Evolutionary conservation across 1,139 yeast species (phyloP), one percentile per base, ranked within the genome.

Genomic region (Candida sp.): DNA sequence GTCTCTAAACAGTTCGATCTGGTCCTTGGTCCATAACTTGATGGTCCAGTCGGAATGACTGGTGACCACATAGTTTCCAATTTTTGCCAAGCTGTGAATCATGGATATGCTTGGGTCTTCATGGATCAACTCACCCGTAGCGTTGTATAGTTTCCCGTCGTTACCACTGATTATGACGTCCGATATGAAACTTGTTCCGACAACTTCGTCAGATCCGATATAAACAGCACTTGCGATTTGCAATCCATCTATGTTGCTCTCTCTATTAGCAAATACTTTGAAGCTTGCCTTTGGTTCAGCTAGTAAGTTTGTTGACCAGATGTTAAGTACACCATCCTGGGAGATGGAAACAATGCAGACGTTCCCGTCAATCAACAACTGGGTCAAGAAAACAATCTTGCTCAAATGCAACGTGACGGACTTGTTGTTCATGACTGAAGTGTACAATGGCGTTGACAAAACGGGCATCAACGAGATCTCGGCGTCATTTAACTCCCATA

Each of bases 271-370:
- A 35, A 48, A 48, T 23, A 68, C 45, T 26, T 48, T 54, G 5
- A 68, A 52, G 0, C 67, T 56, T 25, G 59, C 55, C 47, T 64
- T 66, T 1, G 79, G 78, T 11, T 65, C 52, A 12, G 72, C 76
- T 35, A 74, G 59, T 27, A 73, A 61, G 52, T 70, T 75, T 5
- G 73, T 62, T 3, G 80, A 75, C 82, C 82, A 77, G 4, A 67
- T 53, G 41, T 75, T 76, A 11, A 76, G 57, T 5, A 68, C 57
- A 0, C 80, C 80, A 32, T 71, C 76, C 4, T 55, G 54, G 12
- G 79, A 75, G 5, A 71, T 61, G 3, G 77, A 61, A 12, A 74
- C 54, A 6, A 74, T 46, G 32, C 65, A 62, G 30, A 70, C 63
- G 48, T 67, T 65, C 5, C 63, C 66, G 35, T 68, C 69, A 3